Evolutionary conservation across 2,329 filamentous ascomycete genomes (phyloP), one percentile per base, ranked within the genome.

Genomic region (Paecilomyces fulvus): DNA sequence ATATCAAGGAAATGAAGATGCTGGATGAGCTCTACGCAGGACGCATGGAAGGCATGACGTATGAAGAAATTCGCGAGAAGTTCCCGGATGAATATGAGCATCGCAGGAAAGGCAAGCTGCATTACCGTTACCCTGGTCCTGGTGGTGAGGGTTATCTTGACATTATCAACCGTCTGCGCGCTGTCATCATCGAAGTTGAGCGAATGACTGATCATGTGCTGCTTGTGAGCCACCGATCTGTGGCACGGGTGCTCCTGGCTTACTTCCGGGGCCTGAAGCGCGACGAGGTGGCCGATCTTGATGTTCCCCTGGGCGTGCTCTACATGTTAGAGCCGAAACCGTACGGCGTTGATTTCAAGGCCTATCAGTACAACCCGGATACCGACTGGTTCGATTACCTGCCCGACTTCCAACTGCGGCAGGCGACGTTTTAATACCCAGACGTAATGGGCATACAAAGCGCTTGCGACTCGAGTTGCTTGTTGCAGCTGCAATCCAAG

Each of bases 1-100:
- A 97, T 63, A 86, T 95, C 64, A 99, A 99, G 77, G 89, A 95
- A 64, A 96, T 92, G 90, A 89, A 92, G 67, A 95, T 96, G 90
- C 82, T 99, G 53, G 95, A 99, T 68, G 94, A 99, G 74, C 83
- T 99, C 52, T 95, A 97, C 65, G 88, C 92, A 0, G 94, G 94
- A 12, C 82, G 85, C 52, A 96, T 96, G 76, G 94, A 99, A 69
- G 92, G 94, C 53, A 85, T 96, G 79, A 97, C 94, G 0, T 97
- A 99, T 71, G 83, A 88, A 1, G 89, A 96, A 64, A 97, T 99
- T 64, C 86, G 85, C 56, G 76, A 81, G n/a, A 83, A 85, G 59
- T 87, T 88, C 67, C 87, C 86, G 0, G 85, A 90, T 2, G 92
- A 99, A 69, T 99, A 90, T 69, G 79, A 80, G 46, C 86, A 88